Evolutionary conservation across 768 basidiomycete genomes (phyloP), one percentile per base, ranked within the genome.

Genomic region (Rhizopogon vinicolor): DNA sequence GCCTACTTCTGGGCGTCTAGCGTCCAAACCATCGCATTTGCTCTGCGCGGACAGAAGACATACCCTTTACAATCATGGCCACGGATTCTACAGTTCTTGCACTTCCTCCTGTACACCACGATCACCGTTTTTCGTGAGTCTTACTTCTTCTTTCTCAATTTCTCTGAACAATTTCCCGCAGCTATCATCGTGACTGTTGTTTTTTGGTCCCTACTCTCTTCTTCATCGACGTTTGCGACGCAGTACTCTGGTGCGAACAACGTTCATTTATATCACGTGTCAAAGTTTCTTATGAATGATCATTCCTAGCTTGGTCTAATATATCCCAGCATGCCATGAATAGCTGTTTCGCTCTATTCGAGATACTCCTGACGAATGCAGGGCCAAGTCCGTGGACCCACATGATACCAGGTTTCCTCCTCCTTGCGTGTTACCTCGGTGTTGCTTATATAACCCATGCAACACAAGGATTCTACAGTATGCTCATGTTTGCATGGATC

Each of bases 51-150:
- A 50, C 55, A 63, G 56, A 71, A 68, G 29, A 63, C 64, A 31
- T 87, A 87, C 54, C 79, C 81, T 1, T 70, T 88, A 22, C 85
- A 86, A 58, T 63, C 66, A 28, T 87, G 87, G 87, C 78, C 78
- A 1, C 74, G 73, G 33, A 42, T 72, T 1, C 63, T 86, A 19
- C 86, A 86, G 60, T 72, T 79, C 33, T 61, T 85, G 37, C 87
- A 89, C 59, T 70, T 82, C 3, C 57, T 83, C 33, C 64, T 89
- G 40, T 70, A 77, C 44, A 65, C 78, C 4, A 83, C 82, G 0
- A 66, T 84, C 44, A 64, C 72, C 31, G 78, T 80, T 7, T 83
- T 77, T 61, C 86, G 87, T 88, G 64, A 64, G 85, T 77, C 13
- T 44, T 22, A 13, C 29, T 7, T 9, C 31, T 42, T 49, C 2